These are phyloP conservation scores for Fomitopsis schrenkii DNA, from an alignment of 1,284 basidiomycete species.

Conservation along the genomic window DNA sequence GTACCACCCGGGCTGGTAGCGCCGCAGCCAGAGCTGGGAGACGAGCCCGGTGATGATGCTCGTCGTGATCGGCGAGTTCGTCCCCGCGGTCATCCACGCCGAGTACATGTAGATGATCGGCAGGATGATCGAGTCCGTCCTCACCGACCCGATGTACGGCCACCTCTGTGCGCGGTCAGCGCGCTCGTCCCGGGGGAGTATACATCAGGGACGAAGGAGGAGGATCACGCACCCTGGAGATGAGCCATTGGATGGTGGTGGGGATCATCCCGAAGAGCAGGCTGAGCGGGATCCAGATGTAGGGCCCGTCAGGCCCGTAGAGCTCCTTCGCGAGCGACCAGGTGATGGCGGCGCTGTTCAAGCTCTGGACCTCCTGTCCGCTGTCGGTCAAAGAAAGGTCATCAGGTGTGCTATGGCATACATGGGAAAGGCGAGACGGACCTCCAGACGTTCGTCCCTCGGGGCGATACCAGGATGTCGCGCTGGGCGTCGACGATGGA, in stretches of 20 bases:
- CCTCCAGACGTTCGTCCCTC: conserved; percentile 55
- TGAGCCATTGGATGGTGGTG: conserved; percentile 47
- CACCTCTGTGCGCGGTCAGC: conserved; percentile 32
- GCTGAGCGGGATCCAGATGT: conserved; percentile 50
- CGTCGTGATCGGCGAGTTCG: conserved; percentile 49
- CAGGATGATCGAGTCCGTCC: conserved; percentile 44
- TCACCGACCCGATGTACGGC: conserved; percentile 45
- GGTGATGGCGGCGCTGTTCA: conserved; percentile 59
- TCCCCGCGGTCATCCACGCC: conserved; percentile 39
- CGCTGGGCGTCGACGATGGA: conserved; percentile 49
- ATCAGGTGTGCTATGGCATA: not conserved
- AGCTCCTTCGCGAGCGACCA: conserved; percentile 62
- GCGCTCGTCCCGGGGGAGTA: not conserved
- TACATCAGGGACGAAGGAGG: too few species aligned
- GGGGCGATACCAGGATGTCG: conserved; percentile 45
- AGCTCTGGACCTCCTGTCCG: conserved; percentile 20
- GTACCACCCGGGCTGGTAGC: conserved; percentile 51
- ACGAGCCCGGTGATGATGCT: conserved; percentile 50
- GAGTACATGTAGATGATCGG: conserved; percentile 54
- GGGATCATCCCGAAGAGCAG: conserved; percentile 49
- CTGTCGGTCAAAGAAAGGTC: conserved; percentile 5
- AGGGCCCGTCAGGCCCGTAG: conserved; percentile 48
- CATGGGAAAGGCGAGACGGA: not conserved
- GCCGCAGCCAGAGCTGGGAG: conserved; percentile 57
- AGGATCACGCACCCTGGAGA: conserved; percentile 36